These are phyloP conservation scores for Pelargonium cotyledonis DNA, from an alignment of 441 rosid genomes.

Conservation along the genomic window DNA sequence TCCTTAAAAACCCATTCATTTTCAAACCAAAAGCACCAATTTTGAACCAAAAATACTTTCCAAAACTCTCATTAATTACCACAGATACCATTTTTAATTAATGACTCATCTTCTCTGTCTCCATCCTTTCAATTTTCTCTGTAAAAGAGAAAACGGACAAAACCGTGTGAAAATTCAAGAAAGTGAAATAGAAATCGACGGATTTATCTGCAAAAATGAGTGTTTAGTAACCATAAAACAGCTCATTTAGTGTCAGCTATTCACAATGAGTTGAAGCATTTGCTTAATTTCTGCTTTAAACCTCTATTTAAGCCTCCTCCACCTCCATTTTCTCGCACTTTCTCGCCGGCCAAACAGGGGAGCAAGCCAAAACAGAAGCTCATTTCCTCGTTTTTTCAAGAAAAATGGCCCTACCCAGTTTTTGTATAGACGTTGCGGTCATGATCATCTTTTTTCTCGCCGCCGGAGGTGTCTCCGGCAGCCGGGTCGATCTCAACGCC, in stretches of 20 bases:
- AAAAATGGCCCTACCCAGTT: not conserved
- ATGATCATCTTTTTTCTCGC: not conserved
- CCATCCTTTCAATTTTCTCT: not conserved
- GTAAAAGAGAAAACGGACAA: not conserved
- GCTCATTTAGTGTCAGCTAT: not conserved
- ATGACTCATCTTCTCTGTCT: not conserved
- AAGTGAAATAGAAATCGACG: not conserved
- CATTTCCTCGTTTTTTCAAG: too few relatives aligned
- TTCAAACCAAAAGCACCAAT: too few relatives aligned
- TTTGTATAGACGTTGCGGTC: not conserved
- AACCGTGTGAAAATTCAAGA: not conserved
- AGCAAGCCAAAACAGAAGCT: too few relatives aligned
- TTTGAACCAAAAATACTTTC: too few relatives aligned
- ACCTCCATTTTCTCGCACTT: not conserved
- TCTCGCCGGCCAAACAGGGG: not conserved
- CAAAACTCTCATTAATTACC: not conserved
- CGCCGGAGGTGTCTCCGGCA: constrained; percentile 1
- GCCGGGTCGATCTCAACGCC: constrained; percentile 10
- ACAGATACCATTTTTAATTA: not conserved
- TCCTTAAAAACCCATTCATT: too few relatives aligned
- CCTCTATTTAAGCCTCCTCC: not conserved
- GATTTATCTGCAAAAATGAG: not conserved
- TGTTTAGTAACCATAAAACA: not conserved
- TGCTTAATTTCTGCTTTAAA: not conserved
- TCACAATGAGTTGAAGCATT: not conserved